Evolutionary conservation across 495 filamentous ascomycete genomes (phyloP).

Genomic region (Aspergillus biplanus): DNA sequence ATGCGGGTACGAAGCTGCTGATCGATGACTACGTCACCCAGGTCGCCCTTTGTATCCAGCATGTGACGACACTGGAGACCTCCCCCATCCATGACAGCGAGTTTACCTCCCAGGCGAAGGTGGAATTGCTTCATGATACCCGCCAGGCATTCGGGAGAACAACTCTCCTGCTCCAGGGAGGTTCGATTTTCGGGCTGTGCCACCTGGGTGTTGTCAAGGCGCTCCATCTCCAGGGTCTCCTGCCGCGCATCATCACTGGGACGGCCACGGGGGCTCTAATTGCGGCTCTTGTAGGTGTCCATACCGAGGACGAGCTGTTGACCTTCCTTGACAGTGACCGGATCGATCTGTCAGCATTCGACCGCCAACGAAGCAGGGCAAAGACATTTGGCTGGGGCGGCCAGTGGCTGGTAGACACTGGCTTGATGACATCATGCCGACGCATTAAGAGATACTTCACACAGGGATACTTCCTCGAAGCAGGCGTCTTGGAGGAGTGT

Average conservation of each 20-base stretch:
- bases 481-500: constrained; percentile 80
- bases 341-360: constrained; percentile 84
- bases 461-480: constrained; percentile 84
- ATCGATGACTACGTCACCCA: constrained; percentile 92
- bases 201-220: constrained; percentile 92
- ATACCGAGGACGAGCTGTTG: constrained; percentile 84
- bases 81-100: constrained; percentile 54
- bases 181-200: constrained; percentile 88
- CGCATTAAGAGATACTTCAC: constrained; percentile 66
- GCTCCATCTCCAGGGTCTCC: constrained; percentile 76
- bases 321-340: constrained; percentile 74
- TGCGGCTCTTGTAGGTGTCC: constrained; percentile 85
- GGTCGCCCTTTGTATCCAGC: constrained; percentile 76
- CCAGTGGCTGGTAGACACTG: constrained; percentile 38
- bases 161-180: constrained; percentile 86
- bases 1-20: constrained; percentile 85
- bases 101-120: constrained; percentile 80
- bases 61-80: constrained; percentile 74
- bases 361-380: constrained; percentile 33
- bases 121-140: constrained; percentile 88
- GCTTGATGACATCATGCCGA: constrained; percentile 60
- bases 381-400: constrained; percentile 21
- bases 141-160: constrained; percentile 88
- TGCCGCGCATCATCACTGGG: constrained; percentile 90
- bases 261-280: constrained; percentile 91